Conservation (phyloP, 495 filamentous ascomycete genomes). For the Tuber aestivum region DNA sequence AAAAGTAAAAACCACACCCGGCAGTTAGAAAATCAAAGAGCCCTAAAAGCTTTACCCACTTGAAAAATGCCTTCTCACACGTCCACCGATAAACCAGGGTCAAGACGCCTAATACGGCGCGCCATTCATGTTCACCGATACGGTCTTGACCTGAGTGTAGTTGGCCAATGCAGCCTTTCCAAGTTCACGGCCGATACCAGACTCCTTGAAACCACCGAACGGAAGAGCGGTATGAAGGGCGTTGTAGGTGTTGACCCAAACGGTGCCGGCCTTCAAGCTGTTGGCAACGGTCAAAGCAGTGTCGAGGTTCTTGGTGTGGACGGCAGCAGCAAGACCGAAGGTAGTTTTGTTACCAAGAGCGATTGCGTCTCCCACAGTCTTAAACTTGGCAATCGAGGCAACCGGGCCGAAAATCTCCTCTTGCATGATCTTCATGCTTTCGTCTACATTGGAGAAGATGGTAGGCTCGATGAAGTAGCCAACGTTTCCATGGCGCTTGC, state of each 20-base stretch:
- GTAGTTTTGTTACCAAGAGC: constrained; percentile 70
- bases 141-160: constrained; percentile 73
- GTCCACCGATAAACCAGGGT: background rate
- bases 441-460: constrained; percentile 83
- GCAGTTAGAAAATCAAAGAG: constrained; percentile 14
- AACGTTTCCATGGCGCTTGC: constrained; percentile 78
- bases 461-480: constrained; percentile 98
- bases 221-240: constrained; percentile 65
- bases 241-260: constrained; percentile 96
- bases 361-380: constrained; percentile 78
- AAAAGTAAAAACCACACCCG: constrained; percentile 6
- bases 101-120: constrained; percentile 1
- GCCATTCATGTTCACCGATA: constrained; percentile 51
- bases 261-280: constrained; percentile 75
- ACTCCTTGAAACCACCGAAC: constrained; percentile 91
- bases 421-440: constrained; percentile 96
- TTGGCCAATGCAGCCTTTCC: constrained; percentile 88
- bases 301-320: constrained; percentile 91
- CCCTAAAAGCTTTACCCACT: constrained; percentile 1
- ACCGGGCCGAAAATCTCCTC: constrained; percentile 99
- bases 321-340: constrained; percentile 84
- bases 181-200: constrained; percentile 87
- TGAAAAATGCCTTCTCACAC: constrained; percentile 7
- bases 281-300: constrained; percentile 86
- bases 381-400: constrained; percentile 89